Conservation (phyloP, 2,329 filamentous ascomycete species). For the Cladosporium sp. region DNA sequence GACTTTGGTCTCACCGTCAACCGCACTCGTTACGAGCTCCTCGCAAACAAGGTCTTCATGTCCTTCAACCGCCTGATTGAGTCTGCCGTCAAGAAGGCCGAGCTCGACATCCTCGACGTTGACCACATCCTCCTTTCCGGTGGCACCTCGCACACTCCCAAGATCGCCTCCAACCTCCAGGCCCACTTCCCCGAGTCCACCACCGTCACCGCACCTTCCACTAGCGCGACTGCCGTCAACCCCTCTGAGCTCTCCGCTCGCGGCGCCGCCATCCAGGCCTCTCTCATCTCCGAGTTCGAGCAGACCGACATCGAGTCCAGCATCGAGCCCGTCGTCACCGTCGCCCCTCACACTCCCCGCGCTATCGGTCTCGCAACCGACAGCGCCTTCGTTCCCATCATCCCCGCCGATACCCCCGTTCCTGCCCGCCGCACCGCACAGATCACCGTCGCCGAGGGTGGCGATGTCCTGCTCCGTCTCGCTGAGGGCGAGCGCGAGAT, state of each 20-base stretch:
- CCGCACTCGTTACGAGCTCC: constrained; percentile 85
- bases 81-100: constrained; percentile 84
- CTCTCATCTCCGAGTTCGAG: constrained; percentile 91
- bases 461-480: constrained; percentile 82
- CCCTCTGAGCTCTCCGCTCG: constrained; percentile 85
- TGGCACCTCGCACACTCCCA: constrained; percentile 88
- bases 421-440: constrained; percentile 82
- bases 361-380: constrained; percentile 78
- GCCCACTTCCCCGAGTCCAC: constrained; percentile 78
- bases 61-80: constrained; percentile 84
- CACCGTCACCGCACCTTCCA: constrained; percentile 76
- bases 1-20: constrained; percentile 93
- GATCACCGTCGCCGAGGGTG: constrained; percentile 71
- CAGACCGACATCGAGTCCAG: constrained; percentile 91
- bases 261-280: constrained; percentile 92
- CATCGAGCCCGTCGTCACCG: constrained; percentile 90
- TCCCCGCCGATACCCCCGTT: constrained; percentile 81
- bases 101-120: constrained; percentile 84
- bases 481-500: constrained; percentile 87
- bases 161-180: constrained; percentile 77
- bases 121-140: constrained; percentile 93
- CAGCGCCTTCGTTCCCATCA: constrained; percentile 70
- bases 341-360: constrained; percentile 82
- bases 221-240: constrained; percentile 74
- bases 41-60: constrained; percentile 79